Base-by-base conservation (phyloP, 1,139 yeast genomes). In the Debaryomycetaceae sp. region DNA sequence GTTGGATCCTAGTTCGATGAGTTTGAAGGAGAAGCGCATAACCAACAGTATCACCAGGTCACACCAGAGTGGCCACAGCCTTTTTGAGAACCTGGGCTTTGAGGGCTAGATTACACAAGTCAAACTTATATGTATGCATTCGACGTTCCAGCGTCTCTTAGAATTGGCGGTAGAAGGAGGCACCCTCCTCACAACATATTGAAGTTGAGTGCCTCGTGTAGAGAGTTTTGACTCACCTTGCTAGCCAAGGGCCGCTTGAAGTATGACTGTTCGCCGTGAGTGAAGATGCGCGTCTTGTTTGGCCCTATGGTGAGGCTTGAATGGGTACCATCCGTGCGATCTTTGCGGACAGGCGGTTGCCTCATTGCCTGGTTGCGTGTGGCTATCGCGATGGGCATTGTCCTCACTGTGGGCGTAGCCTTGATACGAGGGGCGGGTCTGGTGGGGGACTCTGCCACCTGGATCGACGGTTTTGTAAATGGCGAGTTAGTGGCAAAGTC, bases 231-330 rank as follows among this genome's bases (percentile, higher is more conserved):
- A 34, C 64, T 61, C 23, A 61, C 49, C 23, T 48, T 45, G 19
- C 48, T 59, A 11, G 72, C 64, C 11, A 65, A 48, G 4, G 70
- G 68, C 28, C 56, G 61, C 24, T 55, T 60, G 39, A 67, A 57
- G 5, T 53, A 48, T 1, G 71, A 60, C 3, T 61, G 56, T 25
- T 56, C 55, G 0, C 75, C 75, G 44, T 71, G 75, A 20, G 57
- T 51, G 9, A 69, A 49, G 5, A 59, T 53, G 32, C 52, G 58
- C 4, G 71, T 62, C 13, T 70, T 65, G 38, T 71, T 67, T 3
- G 70, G 68, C 2, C 74, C 72, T n/a, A 75, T 60, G 2, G 61
- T 61, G 32, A 75, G 43, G 7, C 64, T 59, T 4, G 78, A 67
- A 37, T 62, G 68, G 4, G 66, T 48, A 0, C 72, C 71, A 36